Conservation (phyloP, 2,329 filamentous ascomycete species). For the Bipolaris oryzae region DNA sequence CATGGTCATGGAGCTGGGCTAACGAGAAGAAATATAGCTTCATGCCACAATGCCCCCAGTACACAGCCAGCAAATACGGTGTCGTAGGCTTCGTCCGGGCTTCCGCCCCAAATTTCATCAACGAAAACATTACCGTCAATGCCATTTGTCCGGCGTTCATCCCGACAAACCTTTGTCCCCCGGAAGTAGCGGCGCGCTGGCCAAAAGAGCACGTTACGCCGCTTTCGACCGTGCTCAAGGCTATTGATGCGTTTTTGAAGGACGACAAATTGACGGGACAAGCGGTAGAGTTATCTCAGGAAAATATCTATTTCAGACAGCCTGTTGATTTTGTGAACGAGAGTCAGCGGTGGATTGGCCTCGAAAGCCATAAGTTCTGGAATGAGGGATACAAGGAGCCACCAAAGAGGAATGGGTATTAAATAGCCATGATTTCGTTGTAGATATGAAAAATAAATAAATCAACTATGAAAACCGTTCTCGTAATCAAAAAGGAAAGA, state of each 20-base stretch:
- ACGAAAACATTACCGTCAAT: conserved; percentile 49
- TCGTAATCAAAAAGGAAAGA: neutral
- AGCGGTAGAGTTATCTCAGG: conserved; percentile 50
- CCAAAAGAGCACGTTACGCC: conserved; percentile 51
- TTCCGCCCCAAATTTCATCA: conserved; percentile 42
- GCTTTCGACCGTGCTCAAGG: conserved; percentile 48
- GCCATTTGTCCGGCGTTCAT: conserved; percentile 51
- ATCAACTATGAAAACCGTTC: no score
- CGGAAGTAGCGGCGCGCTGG: conserved; percentile 46
- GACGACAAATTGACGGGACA: conserved; percentile 48
- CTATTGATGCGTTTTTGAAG: conserved; percentile 47
- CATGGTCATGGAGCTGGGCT: neutral
- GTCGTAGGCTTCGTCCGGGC: conserved; percentile 50
- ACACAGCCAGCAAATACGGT: conserved; percentile 52
- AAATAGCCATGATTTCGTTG: no score
- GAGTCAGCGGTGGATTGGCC: conserved; percentile 49
- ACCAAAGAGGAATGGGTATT: conserved; percentile 29
- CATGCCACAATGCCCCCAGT: conserved; percentile 49
- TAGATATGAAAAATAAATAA: no score
- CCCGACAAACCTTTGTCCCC: conserved; percentile 48
- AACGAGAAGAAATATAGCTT: neutral
- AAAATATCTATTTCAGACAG: conserved; percentile 51
- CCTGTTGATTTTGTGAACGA: conserved; percentile 48
- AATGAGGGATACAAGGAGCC: conserved; percentile 39
- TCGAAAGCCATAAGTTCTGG: conserved; percentile 41